Percentiles rank a stretch among this genome's conserved stretches.
phyloP scores from a whole-genome alignment of 2,329 filamentous ascomycete species.

The Trichoderma atrobrunneum region DNA sequence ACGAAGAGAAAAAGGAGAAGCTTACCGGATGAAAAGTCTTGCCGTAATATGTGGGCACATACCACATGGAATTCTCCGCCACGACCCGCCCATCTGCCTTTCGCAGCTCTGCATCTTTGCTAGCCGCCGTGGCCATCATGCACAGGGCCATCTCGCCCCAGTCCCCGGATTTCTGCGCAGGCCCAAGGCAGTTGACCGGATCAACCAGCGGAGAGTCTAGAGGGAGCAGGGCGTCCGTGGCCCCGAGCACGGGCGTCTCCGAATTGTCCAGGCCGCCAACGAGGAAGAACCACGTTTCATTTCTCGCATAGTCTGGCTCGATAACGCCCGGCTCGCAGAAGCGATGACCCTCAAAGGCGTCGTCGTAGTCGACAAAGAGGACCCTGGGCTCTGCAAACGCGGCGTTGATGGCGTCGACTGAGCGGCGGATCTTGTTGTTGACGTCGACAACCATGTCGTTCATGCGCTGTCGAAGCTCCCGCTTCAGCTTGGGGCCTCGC shows the following conservation, averaged over 20 bases:
- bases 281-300: conserved; percentile 49
- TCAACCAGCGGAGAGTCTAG: conserved; percentile 36
- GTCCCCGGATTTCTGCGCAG: conserved; percentile 37
- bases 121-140: conserved; percentile 43
- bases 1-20: not conserved
- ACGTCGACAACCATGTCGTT: conserved; percentile 44
- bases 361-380: conserved; percentile 46
- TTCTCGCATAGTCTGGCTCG: conserved; percentile 44
- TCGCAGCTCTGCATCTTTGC: conserved; percentile 35
- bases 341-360: conserved; percentile 44
- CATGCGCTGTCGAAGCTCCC: conserved; percentile 39
- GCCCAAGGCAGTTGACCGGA: conserved; percentile 35
- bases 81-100: conserved; percentile 28
- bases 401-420: conserved; percentile 37
- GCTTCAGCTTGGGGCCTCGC: conserved; percentile 41
- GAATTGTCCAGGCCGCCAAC: conserved; percentile 44
- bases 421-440: conserved; percentile 39
- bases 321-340: conserved; percentile 40
- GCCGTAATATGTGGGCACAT: conserved; percentile 46
- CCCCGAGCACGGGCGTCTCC: not conserved
- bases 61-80: conserved; percentile 41
- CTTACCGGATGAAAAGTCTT: conserved; percentile 45
- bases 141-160: conserved; percentile 45
- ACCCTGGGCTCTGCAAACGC: conserved; percentile 38
- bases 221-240: conserved; percentile 24